phyloP scores from a whole-genome alignment of 352 stramenopile species.

The Pythium biforme region DNA sequence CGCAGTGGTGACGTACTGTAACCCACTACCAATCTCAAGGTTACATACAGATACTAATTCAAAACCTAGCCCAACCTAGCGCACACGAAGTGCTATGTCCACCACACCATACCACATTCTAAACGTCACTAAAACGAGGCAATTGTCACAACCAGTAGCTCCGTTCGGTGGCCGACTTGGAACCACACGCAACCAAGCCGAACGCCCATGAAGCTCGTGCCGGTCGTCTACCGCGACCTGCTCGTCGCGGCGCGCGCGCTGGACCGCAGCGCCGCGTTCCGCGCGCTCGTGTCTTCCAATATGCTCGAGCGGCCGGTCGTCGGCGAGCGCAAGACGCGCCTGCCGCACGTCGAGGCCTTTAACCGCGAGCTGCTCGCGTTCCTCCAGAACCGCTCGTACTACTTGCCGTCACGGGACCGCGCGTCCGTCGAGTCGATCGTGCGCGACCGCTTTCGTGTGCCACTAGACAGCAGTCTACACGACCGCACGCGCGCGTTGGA shows the following conservation, averaged over 20 bases:
- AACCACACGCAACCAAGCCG: not conserved
- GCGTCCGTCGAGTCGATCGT: slow-evolving; percentile 41
- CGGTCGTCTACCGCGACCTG: slow-evolving; percentile 71
- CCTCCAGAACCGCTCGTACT: slow-evolving; percentile 59
- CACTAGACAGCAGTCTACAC: not conserved
- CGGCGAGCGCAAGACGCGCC: slow-evolving; percentile 28
- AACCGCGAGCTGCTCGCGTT: slow-evolving; percentile 56
- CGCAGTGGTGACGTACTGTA: not conserved
- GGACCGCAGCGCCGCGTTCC: slow-evolving; percentile 56
- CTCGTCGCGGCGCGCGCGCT: slow-evolving; percentile 48
- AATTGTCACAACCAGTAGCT: not conserved
- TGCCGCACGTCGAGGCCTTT: slow-evolving; percentile 59
- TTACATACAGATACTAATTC: too few species aligned
- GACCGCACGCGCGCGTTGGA: slow-evolving; percentile 36
- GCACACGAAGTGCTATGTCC: too few species aligned
- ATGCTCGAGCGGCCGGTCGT: slow-evolving; percentile 45
- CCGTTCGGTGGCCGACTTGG: too few species aligned
- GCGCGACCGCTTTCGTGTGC: slow-evolving; percentile 47
- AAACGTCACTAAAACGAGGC: not conserved
- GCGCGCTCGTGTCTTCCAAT: slow-evolving; percentile 61
- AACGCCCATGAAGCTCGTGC: slow-evolving; percentile 43
- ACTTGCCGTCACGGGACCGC: slow-evolving; percentile 47
- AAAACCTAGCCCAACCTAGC: too few species aligned
- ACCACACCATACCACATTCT: too few species aligned
- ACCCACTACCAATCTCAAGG: not conserved